Evolutionary conservation across 139 green algal genomes (phyloP), one percentile per base, ranked within the genome.

Genomic region (Diplosphaera chodatii): DNA sequence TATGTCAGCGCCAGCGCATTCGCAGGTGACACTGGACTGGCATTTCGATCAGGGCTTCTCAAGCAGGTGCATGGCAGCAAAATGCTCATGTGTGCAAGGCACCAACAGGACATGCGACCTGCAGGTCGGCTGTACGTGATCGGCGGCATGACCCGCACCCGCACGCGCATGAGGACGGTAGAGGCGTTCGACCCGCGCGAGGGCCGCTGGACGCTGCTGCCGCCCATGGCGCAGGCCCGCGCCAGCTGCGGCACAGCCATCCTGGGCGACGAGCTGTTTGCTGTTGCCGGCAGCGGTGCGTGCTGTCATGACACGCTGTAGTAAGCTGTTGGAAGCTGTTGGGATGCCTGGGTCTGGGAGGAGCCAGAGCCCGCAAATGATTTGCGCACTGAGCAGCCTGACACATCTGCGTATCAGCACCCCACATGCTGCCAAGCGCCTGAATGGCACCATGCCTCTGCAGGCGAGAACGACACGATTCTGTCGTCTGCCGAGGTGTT

Each of bases 121-220:
- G 74, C 74, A 67, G 86, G 88, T 0, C 80, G 86, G 18, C 63
- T 93, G 32, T 83, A 84, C 29, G 84, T 83, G 18, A 72, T 84
- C n/a, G 88, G 88, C 25, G 88, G 88, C 18, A 79, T 92, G 64
- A 83, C 77, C 16, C 76, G 70, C 8, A 64, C 41, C 16, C 74
- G 83, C 6, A 32, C 33, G 1, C 64, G 81, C 40, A 77, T 89
- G 32, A 40, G 40, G 25, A 77, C 55, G 1, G 79, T 88, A n/a
- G 87, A 90, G 78, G 88, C 85, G 1, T 70, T 83, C 18, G 88
- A 93, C 76, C 87, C 84, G 0, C 66, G 88, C 1, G 87, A 91
- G 73, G 81, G 87, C 22, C 55, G 64, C 32, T 93, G 88, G 88
- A 37, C 31, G 13, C 8, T 31, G 28, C 69, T 92, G 59, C 55